A percentile compares a stretch with the other conserved stretches of the same genome.
phyloP scores from a whole-genome alignment of 345 rosid species.

The Populus nigra region DNA sequence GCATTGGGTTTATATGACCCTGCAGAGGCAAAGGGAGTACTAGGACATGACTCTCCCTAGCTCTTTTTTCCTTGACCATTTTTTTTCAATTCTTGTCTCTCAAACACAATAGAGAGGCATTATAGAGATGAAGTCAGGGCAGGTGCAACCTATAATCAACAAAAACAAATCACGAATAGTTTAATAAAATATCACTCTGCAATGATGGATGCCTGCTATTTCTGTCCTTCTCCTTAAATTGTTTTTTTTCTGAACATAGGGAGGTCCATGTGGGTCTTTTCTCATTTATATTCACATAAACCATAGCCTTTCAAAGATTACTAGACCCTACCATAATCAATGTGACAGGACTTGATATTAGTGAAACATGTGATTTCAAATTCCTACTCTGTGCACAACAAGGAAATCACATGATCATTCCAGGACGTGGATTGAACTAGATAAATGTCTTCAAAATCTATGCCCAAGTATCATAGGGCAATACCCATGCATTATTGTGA shows the following conservation, averaged over 20 bases:
- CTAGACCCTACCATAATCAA: too few species aligned
- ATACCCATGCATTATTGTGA: background rate
- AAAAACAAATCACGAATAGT: background rate
- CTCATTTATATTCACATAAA: background rate
- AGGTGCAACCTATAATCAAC: background rate
- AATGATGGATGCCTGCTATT: background rate
- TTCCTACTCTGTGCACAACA: background rate
- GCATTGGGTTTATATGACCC: conserved; percentile 38
- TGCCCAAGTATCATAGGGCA: background rate
- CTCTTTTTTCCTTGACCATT: background rate
- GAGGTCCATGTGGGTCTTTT: background rate
- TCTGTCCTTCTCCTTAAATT: background rate
- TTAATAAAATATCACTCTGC: background rate
- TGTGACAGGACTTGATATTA: too few species aligned
- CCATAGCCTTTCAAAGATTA: background rate
- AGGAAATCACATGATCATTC: background rate
- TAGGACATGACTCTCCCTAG: conserved; percentile 5
- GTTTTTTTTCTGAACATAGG: background rate
- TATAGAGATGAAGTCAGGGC: background rate
- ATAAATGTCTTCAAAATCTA: too few species aligned
- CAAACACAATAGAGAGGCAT: background rate
- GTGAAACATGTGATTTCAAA: background rate
- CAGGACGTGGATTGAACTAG: background rate
- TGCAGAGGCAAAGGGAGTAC: conserved; percentile 23
- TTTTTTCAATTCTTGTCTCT: background rate